Evolutionary conservation across 228 moss, liverwort and hornwort genomes (phyloP).

Genomic region (Sphagnum fallax): DNA sequence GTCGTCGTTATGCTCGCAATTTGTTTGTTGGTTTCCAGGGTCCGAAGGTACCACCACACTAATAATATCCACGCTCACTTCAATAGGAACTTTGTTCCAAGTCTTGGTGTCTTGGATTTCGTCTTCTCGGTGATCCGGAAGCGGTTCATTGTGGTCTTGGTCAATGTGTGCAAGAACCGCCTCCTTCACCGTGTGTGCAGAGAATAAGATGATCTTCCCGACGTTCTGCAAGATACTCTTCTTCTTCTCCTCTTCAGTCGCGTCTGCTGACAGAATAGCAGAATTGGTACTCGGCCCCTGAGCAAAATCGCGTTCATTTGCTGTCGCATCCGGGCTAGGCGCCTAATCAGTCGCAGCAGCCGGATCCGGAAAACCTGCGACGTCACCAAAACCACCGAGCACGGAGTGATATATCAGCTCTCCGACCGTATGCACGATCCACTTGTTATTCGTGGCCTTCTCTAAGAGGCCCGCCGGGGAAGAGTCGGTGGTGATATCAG

Average conservation of each 20-base stretch:
- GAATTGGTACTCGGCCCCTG: background rate
- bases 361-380: background rate
- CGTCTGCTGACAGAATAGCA: background rate
- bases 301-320: background rate
- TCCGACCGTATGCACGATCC: slow-evolving; percentile 16
- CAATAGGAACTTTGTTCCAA: background rate
- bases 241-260: slow-evolving; percentile 9
- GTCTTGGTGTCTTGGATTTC: background rate
- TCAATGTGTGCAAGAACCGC: slow-evolving; percentile 16
- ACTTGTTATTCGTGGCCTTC: slow-evolving; percentile 10
- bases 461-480: no score
- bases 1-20: no score
- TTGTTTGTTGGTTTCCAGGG: background rate
- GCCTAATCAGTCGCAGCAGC: no score
- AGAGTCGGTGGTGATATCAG: no score
- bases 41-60: slow-evolving; percentile 12
- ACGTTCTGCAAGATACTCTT: slow-evolving; percentile 24
- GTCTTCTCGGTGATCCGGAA: background rate
- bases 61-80: slow-evolving; percentile 7
- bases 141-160: slow-evolving; percentile 8
- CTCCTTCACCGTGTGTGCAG: slow-evolving; percentile 31
- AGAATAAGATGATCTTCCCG: slow-evolving; percentile 28
- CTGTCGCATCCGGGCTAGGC: background rate
- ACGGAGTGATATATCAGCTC: slow-evolving; percentile 36
- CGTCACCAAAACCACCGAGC: slow-evolving; percentile 6